Conservation (phyloP, 129 eudicot genomes). For the Logfia minima region DNA sequence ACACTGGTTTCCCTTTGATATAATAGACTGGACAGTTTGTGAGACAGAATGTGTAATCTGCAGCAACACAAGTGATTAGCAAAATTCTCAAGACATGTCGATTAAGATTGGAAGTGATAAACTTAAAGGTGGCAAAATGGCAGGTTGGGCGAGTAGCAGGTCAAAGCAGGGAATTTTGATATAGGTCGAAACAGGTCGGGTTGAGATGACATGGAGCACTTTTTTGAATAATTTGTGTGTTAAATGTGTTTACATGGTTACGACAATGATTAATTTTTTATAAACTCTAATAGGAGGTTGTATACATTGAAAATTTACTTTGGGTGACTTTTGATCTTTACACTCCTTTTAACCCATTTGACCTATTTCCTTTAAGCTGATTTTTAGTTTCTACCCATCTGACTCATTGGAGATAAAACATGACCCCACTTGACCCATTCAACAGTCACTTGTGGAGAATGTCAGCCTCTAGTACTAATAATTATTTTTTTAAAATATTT, state of each 20-base stretch:
- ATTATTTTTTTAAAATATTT: background rate
- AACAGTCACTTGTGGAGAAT: background rate
- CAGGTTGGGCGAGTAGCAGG: background rate
- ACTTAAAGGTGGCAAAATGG: background rate
- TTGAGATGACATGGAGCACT: too few species aligned
- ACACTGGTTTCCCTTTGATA: constrained; percentile 73
- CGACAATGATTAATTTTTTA: too few species aligned
- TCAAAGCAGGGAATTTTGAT: background rate
- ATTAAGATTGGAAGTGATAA: background rate
- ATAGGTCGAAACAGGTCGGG: background rate
- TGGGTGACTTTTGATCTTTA: background rate
- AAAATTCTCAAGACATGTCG: background rate
- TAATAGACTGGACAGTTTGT: constrained; percentile 60
- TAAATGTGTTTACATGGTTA: background rate
- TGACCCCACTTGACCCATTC: background rate
- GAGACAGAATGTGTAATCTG: constrained; percentile 70
- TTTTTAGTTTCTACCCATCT: background rate
- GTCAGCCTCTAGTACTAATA: background rate
- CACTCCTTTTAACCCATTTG: background rate
- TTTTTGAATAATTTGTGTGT: background rate
- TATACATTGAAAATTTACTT: too few species aligned
- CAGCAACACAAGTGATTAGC: constrained; percentile 20
- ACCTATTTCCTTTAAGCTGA: background rate
- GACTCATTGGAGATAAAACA: background rate
- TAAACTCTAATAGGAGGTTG: background rate